Conservation (phyloP, 1,284 basidiomycete species). For the Rhodotorula sp. region DNA sequence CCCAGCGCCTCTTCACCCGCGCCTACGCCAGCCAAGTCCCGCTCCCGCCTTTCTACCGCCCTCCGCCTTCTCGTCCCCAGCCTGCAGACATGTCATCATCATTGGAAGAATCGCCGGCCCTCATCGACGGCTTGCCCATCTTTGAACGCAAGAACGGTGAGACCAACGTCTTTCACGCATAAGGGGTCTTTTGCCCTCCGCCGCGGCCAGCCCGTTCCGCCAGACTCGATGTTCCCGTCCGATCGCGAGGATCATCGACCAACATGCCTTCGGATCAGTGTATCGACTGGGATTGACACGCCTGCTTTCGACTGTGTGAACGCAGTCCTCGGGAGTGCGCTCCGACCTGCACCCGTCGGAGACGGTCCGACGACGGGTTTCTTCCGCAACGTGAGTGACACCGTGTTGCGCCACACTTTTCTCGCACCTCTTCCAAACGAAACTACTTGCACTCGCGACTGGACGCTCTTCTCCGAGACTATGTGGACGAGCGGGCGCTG, state of each 20-base stretch:
- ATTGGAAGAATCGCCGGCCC: too few species aligned
- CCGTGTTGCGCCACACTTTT: too few species aligned
- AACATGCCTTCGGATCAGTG: too few species aligned
- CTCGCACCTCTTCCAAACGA: too few species aligned
- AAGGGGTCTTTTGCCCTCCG: too few species aligned
- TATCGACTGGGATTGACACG: neutral
- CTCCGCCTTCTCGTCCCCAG: neutral
- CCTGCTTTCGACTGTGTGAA: neutral
- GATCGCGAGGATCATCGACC: neutral
- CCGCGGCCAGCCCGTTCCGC: too few species aligned
- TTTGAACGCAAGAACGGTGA: slow-evolving; percentile 3
- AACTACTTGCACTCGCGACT: too few species aligned
- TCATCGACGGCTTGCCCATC: neutral
- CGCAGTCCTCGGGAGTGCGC: slow-evolving; percentile 23
- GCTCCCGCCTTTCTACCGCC: slow-evolving; percentile 5
- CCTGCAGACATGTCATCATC: neutral
- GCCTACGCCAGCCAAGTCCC: slow-evolving; percentile 20
- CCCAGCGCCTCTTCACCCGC: neutral
- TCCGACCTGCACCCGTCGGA: slow-evolving; percentile 16
- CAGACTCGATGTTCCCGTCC: neutral
- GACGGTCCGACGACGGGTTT: slow-evolving; percentile 29
- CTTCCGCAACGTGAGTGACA: slow-evolving; percentile 32
- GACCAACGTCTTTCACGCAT: neutral
- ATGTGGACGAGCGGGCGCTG: too few species aligned
- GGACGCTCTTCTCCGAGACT: too few species aligned